A percentile compares a stretch with the other conserved stretches of the same genome.
These are phyloP conservation scores for Calocera cornea DNA, from an alignment of 768 basidiomycete genomes.

Conservation along the genomic window DNA sequence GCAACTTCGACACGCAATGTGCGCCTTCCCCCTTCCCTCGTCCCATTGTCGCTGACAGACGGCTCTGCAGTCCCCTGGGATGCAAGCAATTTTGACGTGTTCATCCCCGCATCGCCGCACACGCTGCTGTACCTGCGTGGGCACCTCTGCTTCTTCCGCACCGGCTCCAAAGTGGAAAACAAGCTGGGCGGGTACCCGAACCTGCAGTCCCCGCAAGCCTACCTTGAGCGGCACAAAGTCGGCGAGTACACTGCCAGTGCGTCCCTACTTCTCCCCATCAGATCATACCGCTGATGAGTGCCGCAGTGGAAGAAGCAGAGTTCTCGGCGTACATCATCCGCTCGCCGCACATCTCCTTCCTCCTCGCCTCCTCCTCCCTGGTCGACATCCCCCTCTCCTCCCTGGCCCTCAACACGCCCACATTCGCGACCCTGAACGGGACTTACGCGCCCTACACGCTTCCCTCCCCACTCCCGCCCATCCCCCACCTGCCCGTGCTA, in stretches of 20 bases:
- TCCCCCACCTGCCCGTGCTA: not conserved
- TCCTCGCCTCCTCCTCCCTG: not conserved
- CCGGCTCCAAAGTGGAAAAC: not conserved
- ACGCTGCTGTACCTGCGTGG: not conserved
- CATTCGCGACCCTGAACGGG: slow-evolving; percentile 2
- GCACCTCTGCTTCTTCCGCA: not conserved
- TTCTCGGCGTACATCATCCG: slow-evolving; percentile 7
- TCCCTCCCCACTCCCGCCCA: not conserved
- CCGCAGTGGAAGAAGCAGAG: slow-evolving; percentile 8
- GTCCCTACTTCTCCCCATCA: not conserved
- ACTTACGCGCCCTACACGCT: not conserved
- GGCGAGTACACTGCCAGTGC: not conserved
- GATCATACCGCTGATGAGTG: too few species aligned
- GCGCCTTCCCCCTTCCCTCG: not conserved
- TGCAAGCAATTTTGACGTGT: not conserved
- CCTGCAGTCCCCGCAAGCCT: not conserved
- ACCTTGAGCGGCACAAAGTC: not conserved
- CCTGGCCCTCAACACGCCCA: not conserved
- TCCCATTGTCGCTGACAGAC: not conserved
- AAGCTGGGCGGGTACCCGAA: not conserved
- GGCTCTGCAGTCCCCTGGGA: not conserved
- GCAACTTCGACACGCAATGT: slow-evolving; percentile 6
- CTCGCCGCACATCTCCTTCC: not conserved
- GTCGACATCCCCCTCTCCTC: not conserved
- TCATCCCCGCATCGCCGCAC: not conserved